phyloP scores from a whole-genome alignment of 2,329 filamentous ascomycete species.

The Epichloe typhina region DNA sequence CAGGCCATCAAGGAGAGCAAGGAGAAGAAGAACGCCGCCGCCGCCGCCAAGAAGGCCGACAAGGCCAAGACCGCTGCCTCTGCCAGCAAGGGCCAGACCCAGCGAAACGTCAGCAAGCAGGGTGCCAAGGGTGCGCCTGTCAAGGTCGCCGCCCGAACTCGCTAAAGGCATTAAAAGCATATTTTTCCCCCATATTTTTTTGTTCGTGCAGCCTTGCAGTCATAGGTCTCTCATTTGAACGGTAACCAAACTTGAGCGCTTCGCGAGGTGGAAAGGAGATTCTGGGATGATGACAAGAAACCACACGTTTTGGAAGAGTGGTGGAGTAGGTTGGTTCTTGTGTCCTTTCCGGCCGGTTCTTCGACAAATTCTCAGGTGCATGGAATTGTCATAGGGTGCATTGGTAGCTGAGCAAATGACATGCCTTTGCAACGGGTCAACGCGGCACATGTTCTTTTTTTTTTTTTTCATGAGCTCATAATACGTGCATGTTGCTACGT shows the following conservation, averaged over 20 bases:
- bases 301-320: conserved; percentile 15
- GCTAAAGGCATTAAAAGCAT: conserved; percentile 33
- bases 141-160: conserved; percentile 78
- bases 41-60: conserved; percentile 94
- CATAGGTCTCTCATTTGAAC: not conserved
- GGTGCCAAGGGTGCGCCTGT: conserved; percentile 78
- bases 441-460: not conserved
- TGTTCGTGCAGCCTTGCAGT: not conserved
- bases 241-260: not conserved
- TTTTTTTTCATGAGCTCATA: not conserved
- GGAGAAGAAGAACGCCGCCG: conserved; percentile 87
- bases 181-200: not conserved
- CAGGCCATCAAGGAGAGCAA: conserved; percentile 94
- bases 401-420: conserved; percentile 28
- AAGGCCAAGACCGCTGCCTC: conserved; percentile 85
- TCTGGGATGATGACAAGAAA: conserved; percentile 1
- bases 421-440: conserved; percentile 6
- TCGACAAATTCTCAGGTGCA: conserved; percentile 26
- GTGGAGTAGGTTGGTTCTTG: conserved; percentile 26
- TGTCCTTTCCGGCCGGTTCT: conserved; percentile 29
- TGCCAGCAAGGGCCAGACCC: conserved; percentile 63
- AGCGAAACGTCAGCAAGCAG: conserved; percentile 89
- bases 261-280: not conserved
- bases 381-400: conserved; percentile 29
- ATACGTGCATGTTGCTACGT: not conserved